Evolutionary conservation across 352 stramenopile species (phyloP).

Genomic region (Pythium guiyangense): DNA sequence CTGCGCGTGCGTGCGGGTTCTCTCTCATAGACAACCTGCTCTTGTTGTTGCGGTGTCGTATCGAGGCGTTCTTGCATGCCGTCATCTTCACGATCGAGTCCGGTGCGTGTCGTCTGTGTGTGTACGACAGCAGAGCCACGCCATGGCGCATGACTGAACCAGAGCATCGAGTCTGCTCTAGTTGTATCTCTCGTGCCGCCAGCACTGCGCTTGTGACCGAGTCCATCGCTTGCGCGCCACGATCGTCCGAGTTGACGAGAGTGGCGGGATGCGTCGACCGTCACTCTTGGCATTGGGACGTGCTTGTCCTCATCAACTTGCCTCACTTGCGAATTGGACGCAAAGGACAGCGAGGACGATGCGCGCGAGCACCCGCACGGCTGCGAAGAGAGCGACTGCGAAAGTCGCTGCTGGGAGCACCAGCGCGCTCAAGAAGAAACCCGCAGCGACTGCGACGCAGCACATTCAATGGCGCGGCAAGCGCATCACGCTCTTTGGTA

Average conservation of each 20-base stretch:
- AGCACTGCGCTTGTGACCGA: too few relatives aligned
- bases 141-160: too few relatives aligned
- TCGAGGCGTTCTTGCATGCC: too few relatives aligned
- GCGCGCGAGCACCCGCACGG: neutral
- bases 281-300: too few relatives aligned
- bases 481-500: conserved; percentile 72
- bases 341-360: neutral
- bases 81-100: too few relatives aligned
- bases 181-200: too few relatives aligned
- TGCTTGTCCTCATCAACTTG: neutral
- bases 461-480: conserved; percentile 68
- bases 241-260: too few relatives aligned
- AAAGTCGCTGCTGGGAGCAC: conserved; percentile 4
- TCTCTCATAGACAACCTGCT: neutral
- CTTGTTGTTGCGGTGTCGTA: neutral
- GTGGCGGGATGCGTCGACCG: too few relatives aligned
- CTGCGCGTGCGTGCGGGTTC: neutral
- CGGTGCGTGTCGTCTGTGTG: too few relatives aligned
- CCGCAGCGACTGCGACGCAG: conserved; percentile 23
- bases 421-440: conserved; percentile 16
- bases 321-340: neutral
- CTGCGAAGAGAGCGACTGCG: neutral
- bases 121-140: too few relatives aligned
- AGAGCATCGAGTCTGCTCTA: too few relatives aligned
- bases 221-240: too few relatives aligned